Base-by-base conservation (phyloP, 257 asterid species). In the Knoxia roxburghii region DNA sequence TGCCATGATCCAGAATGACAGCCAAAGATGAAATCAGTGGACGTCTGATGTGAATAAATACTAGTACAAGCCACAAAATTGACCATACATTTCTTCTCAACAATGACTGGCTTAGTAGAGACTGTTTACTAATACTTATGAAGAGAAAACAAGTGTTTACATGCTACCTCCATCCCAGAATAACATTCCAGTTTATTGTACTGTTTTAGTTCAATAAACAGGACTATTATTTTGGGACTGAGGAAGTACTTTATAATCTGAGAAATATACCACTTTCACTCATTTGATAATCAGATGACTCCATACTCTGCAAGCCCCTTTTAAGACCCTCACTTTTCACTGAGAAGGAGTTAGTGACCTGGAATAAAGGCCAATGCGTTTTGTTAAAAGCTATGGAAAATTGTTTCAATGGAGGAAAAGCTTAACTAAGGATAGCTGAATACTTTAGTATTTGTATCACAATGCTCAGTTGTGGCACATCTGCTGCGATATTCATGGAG, bases 271-370 rank as follows among this genome's bases (percentile, higher is more conserved):
- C 86, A 78, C 79, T 84, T 75, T 89, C 98, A 72, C 86, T 94
- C 96, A 91, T 90, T 79, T 84, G 96, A 81, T 84, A 94, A 76
- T 90, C 99, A 72, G 88, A 86, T 4, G 96, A 84, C 73, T 94
- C 99, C 81, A 89, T 86, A 65, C 90, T 89, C 57, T 87, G 99
- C 86, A 89, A 76, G 53, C 96, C 96, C 81, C 98, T 77, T 79
- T 94, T 94, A 56, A 85, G 85, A 45, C 93, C 96, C 79, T 94
- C 98, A 58, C 85, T 78, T 77, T 87, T 94, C 70, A 78, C 66
- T 30, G 87, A 52, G 75, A 69, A 87, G 69, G 68, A 77, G 57
- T 83, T 77, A 54, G 70, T 71, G 69, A 73, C 85, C 99, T 94
- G 83, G 73, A 83, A 77, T 69, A 32, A 15, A 45, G 39, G 26